Percentiles rank a stretch among this genome's conserved stretches.
Conservation (phyloP, 1,139 yeast species). For the Suhomyces taliae region DNA sequence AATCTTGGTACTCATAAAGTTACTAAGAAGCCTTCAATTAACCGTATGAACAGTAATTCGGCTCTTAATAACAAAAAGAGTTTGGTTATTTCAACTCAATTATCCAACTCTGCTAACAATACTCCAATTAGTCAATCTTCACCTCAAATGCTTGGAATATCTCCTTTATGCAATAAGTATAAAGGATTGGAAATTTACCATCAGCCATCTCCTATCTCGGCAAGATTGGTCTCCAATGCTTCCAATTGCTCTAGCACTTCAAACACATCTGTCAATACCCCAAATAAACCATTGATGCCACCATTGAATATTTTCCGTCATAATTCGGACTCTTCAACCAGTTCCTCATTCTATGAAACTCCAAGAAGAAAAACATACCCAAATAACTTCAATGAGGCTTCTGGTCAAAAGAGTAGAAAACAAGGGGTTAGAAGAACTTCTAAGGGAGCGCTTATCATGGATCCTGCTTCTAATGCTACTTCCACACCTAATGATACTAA, state of each 20-base stretch:
- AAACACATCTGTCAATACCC: slow-evolving; percentile 10
- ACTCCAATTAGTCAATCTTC: slow-evolving; percentile 17
- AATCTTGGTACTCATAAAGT: slow-evolving; percentile 17
- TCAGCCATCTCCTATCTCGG: slow-evolving; percentile 15
- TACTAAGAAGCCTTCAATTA: slow-evolving; percentile 23
- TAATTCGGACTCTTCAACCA: slow-evolving; percentile 24
- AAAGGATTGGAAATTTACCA: slow-evolving; percentile 21
- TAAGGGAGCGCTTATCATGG: slow-evolving; percentile 7
- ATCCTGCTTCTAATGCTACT: slow-evolving; percentile 1
- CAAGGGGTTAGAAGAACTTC: slow-evolving; percentile 7
- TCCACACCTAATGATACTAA: slow-evolving; percentile 8
- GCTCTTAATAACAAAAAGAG: slow-evolving; percentile 18
- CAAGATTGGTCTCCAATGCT: slow-evolving; percentile 16
- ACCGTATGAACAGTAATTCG: slow-evolving; percentile 17
- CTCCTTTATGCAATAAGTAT: slow-evolving; percentile 24
- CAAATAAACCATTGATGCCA: slow-evolving; percentile 19
- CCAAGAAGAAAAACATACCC: slow-evolving; percentile 22
- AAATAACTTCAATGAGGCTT: slow-evolving; percentile 16
- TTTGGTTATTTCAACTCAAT: slow-evolving; percentile 21
- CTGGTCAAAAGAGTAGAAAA: slow-evolving; percentile 15
- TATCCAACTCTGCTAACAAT: slow-evolving; percentile 12
- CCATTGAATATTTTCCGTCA: slow-evolving; percentile 30
- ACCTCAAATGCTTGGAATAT: slow-evolving; percentile 17
- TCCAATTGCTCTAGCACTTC: slow-evolving; percentile 14
- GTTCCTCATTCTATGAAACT: slow-evolving; percentile 18